phyloP scores from a whole-genome alignment of 306 rosid species.

The Ochetophila trinervis region DNA sequence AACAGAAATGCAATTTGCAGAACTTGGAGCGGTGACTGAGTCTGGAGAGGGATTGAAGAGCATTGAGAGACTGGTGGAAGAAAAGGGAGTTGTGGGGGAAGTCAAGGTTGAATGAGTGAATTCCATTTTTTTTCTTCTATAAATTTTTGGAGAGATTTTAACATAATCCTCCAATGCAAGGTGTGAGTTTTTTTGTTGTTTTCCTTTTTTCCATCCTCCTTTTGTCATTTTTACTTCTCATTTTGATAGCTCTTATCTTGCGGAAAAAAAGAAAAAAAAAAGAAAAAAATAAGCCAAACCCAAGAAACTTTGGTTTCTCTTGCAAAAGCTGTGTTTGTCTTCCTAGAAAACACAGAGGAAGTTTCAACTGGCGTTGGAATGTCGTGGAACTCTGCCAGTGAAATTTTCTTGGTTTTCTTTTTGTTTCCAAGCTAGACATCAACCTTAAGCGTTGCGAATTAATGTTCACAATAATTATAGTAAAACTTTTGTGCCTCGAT shows the following conservation, averaged over 20 bases:
- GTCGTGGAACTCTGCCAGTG: not conserved
- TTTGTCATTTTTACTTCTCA: not conserved
- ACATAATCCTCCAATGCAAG: slow-evolving; percentile 11
- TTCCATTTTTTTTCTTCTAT: slow-evolving; percentile 1
- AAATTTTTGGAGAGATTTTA: slow-evolving; percentile 11
- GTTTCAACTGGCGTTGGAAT: not conserved
- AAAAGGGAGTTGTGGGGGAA: slow-evolving; percentile 10
- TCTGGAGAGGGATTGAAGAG: slow-evolving; percentile 16
- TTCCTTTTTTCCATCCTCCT: not conserved
- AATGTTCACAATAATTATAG: not conserved
- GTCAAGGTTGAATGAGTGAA: slow-evolving; percentile 3
- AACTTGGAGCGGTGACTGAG: slow-evolving; percentile 23
- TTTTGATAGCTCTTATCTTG: slow-evolving; percentile 1
- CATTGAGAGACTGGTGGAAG: slow-evolving; percentile 20
- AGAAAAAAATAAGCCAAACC: no score
- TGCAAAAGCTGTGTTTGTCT: slow-evolving; percentile 18
- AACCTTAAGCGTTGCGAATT: slow-evolving; percentile 1
- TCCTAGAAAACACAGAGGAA: slow-evolving; percentile 10
- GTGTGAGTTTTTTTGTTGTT: slow-evolving; percentile 3
- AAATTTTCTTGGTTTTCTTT: slow-evolving; percentile 5
- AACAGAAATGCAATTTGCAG: slow-evolving; percentile 41
- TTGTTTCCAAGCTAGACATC: slow-evolving; percentile 11
- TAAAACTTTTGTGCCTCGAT: slow-evolving; percentile 1
- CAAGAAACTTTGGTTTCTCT: no score
- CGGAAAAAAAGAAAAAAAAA: no score